These are phyloP conservation scores for Keithomyces neogunnii DNA, from an alignment of 2,329 filamentous ascomycete species.

Conservation along the genomic window DNA sequence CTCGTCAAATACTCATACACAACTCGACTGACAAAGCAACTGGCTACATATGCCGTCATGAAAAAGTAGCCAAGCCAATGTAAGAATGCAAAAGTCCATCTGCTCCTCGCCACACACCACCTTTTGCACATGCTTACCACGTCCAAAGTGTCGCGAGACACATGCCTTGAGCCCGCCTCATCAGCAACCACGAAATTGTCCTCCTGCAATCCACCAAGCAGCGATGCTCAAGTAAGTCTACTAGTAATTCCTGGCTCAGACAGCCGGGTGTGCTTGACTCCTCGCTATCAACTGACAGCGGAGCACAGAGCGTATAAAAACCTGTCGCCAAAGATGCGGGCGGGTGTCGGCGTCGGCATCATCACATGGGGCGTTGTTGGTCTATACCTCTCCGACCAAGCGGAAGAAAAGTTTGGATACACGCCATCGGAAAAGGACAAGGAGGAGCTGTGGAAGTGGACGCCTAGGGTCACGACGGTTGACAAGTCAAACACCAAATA, in stretches of 20 bases:
- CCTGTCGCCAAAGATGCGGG: constrained; percentile 61
- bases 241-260: background rate
- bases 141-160: background rate
- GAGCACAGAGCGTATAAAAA: constrained; percentile 56
- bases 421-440: constrained; percentile 66
- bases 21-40: background rate
- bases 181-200: no score
- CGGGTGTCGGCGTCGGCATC: constrained; percentile 63
- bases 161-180: background rate
- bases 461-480: constrained; percentile 55
- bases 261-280: background rate
- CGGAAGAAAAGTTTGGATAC: constrained; percentile 66
- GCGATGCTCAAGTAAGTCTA: constrained; percentile 12
- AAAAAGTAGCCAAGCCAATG: no score
- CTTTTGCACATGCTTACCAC: background rate
- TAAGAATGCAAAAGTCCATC: no score
- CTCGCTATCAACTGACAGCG: background rate
- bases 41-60: background rate
- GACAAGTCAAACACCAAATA: constrained; percentile 27
- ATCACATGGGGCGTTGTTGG: constrained; percentile 70
- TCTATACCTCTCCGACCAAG: constrained; percentile 62
- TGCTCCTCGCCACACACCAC: background rate
- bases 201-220: background rate
- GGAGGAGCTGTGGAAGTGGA: constrained; percentile 50
- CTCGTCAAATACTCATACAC: background rate